Conservation (phyloP, 768 basidiomycete species). For the Trichaptum fuscoviolaceum region DNA sequence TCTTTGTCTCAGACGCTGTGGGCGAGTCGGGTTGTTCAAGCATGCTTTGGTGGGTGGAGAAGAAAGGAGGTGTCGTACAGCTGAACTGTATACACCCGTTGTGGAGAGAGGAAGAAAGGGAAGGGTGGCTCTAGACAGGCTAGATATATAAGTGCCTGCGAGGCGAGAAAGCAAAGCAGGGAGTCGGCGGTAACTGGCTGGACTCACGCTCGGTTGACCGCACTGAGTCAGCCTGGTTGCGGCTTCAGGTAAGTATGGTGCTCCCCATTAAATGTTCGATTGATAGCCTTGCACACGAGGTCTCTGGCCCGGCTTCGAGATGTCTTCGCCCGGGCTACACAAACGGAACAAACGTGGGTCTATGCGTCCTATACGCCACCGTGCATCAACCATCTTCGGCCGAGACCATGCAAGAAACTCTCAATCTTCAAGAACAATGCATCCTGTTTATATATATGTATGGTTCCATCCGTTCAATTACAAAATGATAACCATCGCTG, state of each 20-base stretch:
- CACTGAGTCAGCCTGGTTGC: background rate
- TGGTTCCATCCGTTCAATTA: background rate
- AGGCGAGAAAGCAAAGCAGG: background rate
- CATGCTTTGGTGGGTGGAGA: background rate
- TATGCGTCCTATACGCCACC: background rate
- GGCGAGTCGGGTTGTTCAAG: slow-evolving; percentile 2
- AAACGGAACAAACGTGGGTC: background rate
- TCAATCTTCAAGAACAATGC: background rate
- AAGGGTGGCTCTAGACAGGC: background rate
- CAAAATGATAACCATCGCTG: background rate
- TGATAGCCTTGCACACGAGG: background rate
- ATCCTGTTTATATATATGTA: background rate
- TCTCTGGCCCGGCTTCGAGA: background rate
- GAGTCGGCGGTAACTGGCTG: too few relatives aligned
- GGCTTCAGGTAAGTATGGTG: background rate
- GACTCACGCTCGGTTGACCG: background rate
- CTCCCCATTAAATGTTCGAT: background rate
- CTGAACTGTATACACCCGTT: background rate
- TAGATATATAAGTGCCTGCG: background rate
- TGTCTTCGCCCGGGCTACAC: background rate
- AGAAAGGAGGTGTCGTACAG: background rate
- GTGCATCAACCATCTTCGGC: background rate
- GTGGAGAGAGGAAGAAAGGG: background rate
- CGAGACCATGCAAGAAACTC: background rate
- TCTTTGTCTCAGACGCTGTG: slow-evolving; percentile 3